Percentiles rank a stretch among this genome's conserved stretches.
Conservation (phyloP, 2,329 filamentous ascomycete species). For the Aspergillus sp. region DNA sequence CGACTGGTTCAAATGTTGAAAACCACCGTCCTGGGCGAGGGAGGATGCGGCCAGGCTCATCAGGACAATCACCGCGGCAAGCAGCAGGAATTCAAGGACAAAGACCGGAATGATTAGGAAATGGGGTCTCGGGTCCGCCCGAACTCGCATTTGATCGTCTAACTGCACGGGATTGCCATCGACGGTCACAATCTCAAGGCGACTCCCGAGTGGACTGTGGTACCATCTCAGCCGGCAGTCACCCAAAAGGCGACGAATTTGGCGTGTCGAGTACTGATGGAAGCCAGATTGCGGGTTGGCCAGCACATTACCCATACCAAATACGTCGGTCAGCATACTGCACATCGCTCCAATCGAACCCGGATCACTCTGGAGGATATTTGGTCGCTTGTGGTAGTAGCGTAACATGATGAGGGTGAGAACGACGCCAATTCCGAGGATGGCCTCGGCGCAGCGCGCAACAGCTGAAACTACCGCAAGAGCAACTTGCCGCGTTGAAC, state of each 20-base stretch:
- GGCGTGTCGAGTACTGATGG: constrained; percentile 35
- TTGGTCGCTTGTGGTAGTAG: constrained; percentile 28
- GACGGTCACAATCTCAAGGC: constrained; percentile 29
- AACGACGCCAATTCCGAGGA: constrained; percentile 24
- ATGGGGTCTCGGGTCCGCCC: constrained; percentile 33
- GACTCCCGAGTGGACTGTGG: constrained; percentile 25
- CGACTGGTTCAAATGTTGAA: constrained; percentile 32
- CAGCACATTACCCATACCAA: constrained; percentile 30
- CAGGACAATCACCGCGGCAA: constrained; percentile 31
- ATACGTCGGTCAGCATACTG: constrained; percentile 33
- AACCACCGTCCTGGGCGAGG: constrained; percentile 28
- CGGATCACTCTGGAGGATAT: constrained; percentile 34
- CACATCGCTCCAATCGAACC: constrained; percentile 37
- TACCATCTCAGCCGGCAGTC: constrained; percentile 32
- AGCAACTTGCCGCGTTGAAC: constrained; percentile 26
- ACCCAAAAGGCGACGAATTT: constrained; percentile 30
- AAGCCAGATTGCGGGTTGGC: constrained; percentile 27
- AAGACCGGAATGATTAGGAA: constrained; percentile 36
- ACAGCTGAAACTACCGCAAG: constrained; percentile 31
- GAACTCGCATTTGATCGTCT: constrained; percentile 24
- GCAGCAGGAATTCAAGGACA: constrained; percentile 32
- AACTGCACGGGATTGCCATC: constrained; percentile 30
- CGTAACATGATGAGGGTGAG: constrained; percentile 28
- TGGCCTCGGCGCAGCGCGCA: constrained; percentile 30
- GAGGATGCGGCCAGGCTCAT: constrained; percentile 32